Percentiles rank a stretch among this genome's conserved stretches.
Evolutionary conservation across 2,329 filamentous ascomycete species (phyloP).

Genomic region (Bipolaris zeicola): DNA sequence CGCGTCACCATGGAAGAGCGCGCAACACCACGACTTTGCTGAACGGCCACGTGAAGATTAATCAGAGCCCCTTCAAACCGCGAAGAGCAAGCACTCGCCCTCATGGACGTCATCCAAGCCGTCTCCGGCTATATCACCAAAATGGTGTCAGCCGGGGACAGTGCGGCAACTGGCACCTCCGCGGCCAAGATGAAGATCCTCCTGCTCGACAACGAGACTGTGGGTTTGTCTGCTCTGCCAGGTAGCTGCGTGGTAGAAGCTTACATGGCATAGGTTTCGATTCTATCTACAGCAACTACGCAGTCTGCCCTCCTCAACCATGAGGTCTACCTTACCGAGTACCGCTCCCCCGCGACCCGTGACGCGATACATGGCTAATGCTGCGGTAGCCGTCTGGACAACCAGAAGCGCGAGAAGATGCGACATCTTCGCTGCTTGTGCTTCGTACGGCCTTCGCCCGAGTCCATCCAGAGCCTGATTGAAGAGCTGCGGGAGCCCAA

Average conservation of each 20-base stretch:
- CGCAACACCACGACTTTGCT: slow-evolving; percentile 1
- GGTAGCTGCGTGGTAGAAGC: not conserved
- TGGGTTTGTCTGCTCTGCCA: slow-evolving; percentile 57
- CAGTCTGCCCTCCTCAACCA: slow-evolving; percentile 94
- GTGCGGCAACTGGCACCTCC: slow-evolving; percentile 66
- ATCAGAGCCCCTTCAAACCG: not conserved
- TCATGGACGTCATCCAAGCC: slow-evolving; percentile 92
- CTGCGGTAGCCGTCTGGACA: slow-evolving; percentile 73
- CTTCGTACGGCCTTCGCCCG: slow-evolving; percentile 88
- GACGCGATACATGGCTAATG: slow-evolving; percentile 27
- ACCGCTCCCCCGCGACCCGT: slow-evolving; percentile 21
- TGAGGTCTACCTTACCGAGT: slow-evolving; percentile 96
- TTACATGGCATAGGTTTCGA: slow-evolving; percentile 66
- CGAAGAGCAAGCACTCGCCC: not conserved
- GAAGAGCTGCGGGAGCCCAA: slow-evolving; percentile 95
- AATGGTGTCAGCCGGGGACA: slow-evolving; percentile 87
- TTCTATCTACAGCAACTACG: slow-evolving; percentile 92
- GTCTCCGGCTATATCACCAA: slow-evolving; percentile 94
- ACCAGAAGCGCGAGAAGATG: slow-evolving; percentile 92
- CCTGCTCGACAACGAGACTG: slow-evolving; percentile 88
- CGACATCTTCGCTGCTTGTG: slow-evolving; percentile 92
- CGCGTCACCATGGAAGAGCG: slow-evolving; percentile 13
- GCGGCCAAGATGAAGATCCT: slow-evolving; percentile 98
- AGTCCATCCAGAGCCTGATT: slow-evolving; percentile 90
- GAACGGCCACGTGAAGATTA: not conserved